A percentile compares a stretch with the other conserved stretches of the same genome.
These are phyloP conservation scores for Aspergillus conjunctus DNA, from an alignment of 495 filamentous ascomycete genomes.

Conservation along the genomic window DNA sequence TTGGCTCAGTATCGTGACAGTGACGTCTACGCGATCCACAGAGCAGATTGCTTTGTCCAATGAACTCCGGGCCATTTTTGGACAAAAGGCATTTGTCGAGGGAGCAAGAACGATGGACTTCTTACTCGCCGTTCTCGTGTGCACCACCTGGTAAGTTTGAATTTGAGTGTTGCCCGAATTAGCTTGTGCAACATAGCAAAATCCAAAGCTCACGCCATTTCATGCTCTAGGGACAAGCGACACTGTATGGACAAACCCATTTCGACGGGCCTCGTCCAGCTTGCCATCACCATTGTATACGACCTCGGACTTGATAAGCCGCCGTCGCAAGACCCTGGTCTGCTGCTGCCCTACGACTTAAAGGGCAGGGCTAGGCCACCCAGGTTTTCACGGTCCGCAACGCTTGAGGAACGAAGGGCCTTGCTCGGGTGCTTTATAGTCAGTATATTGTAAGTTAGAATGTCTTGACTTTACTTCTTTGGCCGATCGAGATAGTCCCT, in stretches of 20 bases:
- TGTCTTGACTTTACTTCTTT: not conserved
- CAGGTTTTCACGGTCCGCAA: not conserved
- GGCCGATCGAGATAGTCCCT: not conserved
- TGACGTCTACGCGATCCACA: slow-evolving; percentile 2
- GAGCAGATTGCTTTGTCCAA: slow-evolving; percentile 11
- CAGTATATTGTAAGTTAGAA: slow-evolving; percentile 6
- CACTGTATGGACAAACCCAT: not conserved
- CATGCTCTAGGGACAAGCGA: not conserved
- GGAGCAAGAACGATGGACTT: slow-evolving; percentile 13
- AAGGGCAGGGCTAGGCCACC: not conserved
- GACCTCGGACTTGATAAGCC: slow-evolving; percentile 15
- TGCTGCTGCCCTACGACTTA: slow-evolving; percentile 3
- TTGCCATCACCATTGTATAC: slow-evolving; percentile 13
- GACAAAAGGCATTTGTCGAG: slow-evolving; percentile 5
- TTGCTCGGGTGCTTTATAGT: slow-evolving; percentile 12
- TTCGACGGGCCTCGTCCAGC: not conserved
- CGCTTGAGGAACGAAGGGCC: not conserved
- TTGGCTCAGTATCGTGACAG: slow-evolving; percentile 15
- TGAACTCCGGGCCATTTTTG: not conserved
- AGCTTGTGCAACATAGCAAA: not conserved
- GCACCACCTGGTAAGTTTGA: slow-evolving; percentile 8
- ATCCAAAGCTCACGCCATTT: not conserved
- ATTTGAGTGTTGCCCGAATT: no score
- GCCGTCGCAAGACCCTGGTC: slow-evolving; percentile 2
- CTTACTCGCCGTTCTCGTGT: slow-evolving; percentile 8